phyloP scores from a whole-genome alignment of 2,329 filamentous ascomycete genomes.

The Dactylellina parvicollis region DNA sequence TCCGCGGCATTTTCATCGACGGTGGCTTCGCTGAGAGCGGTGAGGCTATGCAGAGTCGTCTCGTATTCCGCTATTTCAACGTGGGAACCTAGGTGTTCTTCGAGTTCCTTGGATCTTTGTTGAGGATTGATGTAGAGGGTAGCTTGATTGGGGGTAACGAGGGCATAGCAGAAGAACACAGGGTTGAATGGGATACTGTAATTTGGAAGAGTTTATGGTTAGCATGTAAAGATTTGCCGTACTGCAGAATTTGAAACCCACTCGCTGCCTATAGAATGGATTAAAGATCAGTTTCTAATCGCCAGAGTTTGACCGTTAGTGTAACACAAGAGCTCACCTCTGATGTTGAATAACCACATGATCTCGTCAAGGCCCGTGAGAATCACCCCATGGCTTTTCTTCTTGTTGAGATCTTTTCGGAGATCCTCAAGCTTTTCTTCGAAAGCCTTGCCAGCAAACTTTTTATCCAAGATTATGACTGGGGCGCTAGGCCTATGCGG shows the following conservation, averaged over 20 bases:
- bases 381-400: slow-evolving; percentile 84
- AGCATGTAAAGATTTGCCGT: background rate
- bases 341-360: slow-evolving; percentile 97
- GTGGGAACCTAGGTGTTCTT: slow-evolving; percentile 74
- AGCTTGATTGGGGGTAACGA: slow-evolving; percentile 79
- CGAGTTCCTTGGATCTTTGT: slow-evolving; percentile 77
- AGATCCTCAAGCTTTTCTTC: slow-evolving; percentile 84
- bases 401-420: slow-evolving; percentile 90
- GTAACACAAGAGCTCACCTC: slow-evolving; percentile 71
- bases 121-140: slow-evolving; percentile 84
- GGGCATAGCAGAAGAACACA: slow-evolving; percentile 96
- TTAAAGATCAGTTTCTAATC: background rate
- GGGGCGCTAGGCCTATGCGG: slow-evolving; percentile 79
- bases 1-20: slow-evolving; percentile 59
- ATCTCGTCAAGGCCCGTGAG: slow-evolving; percentile 96
- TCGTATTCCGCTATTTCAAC: slow-evolving; percentile 84
- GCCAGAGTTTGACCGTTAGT: background rate
- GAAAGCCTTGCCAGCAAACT: slow-evolving; percentile 84
- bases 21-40: slow-evolving; percentile 66
- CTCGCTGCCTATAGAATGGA: slow-evolving; percentile 41
- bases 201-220: slow-evolving; percentile 13
- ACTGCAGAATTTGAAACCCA: background rate
- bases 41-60: slow-evolving; percentile 80
- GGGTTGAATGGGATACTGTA: slow-evolving; percentile 96
- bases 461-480: slow-evolving; percentile 75